These are phyloP conservation scores for Coleophoma crateriformis DNA, from an alignment of 2,329 filamentous ascomycete species.

Conservation along the genomic window DNA sequence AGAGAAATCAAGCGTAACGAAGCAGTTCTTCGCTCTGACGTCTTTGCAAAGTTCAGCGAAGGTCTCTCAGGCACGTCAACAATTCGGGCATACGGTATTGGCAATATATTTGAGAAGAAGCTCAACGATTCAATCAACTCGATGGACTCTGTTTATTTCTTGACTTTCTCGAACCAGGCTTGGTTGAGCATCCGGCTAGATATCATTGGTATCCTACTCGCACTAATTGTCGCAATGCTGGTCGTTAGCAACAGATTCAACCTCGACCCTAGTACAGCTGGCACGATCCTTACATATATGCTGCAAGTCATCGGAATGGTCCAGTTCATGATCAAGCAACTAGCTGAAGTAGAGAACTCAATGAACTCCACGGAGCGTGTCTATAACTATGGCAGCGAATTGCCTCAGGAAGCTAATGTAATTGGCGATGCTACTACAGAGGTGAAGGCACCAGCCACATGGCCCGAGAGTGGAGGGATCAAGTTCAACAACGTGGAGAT, in stretches of 20 bases:
- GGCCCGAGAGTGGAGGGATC: conserved; percentile 85
- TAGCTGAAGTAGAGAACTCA: conserved; percentile 93
- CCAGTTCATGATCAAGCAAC: conserved; percentile 91
- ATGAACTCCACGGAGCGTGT: conserved; percentile 96
- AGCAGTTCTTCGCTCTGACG: conserved; percentile 75
- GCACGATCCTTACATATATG: conserved; percentile 89
- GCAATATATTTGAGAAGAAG: conserved; percentile 67
- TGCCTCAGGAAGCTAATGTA: conserved; percentile 72
- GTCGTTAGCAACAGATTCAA: conserved; percentile 88
- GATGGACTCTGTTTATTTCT: conserved; percentile 91
- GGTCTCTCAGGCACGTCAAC: conserved; percentile 77
- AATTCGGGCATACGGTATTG: conserved; percentile 84
- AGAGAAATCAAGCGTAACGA: conserved; percentile 94
- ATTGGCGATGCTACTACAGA: neutral
- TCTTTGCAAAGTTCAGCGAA: conserved; percentile 90
- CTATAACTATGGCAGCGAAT: conserved; percentile 78
- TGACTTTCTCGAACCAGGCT: conserved; percentile 92
- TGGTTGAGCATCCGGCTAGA: conserved; percentile 88
- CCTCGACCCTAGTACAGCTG: conserved; percentile 77
- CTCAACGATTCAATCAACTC: conserved; percentile 73
- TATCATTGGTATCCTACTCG: conserved; percentile 70
- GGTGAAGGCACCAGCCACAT: conserved; percentile 54
- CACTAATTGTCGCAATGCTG: conserved; percentile 86
- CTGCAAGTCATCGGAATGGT: conserved; percentile 91
- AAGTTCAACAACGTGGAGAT: conserved; percentile 70